These are phyloP conservation scores for Fomes fomentarius DNA, from an alignment of 1,284 basidiomycete genomes.

Conservation along the genomic window DNA sequence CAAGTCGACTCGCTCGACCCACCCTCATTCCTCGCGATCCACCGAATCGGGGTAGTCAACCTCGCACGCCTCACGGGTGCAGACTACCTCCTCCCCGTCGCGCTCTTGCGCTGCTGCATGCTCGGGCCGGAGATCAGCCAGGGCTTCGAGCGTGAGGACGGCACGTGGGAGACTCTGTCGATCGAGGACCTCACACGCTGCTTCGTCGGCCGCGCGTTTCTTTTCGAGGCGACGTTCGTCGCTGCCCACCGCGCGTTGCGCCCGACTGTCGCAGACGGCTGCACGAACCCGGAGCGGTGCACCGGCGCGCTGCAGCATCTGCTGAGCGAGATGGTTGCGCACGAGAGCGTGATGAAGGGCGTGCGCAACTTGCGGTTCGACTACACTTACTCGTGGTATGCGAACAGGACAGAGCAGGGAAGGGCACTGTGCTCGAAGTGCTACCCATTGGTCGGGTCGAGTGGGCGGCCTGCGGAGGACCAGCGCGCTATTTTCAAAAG, in stretches of 20 bases:
- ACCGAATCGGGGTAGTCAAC: slow-evolving; percentile 15
- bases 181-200: slow-evolving; percentile 7
- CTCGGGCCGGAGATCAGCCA: slow-evolving; percentile 5
- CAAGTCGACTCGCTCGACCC: no score
- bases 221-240: slow-evolving; percentile 5
- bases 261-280: not conserved
- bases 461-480: slow-evolving; percentile 5
- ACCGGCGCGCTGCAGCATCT: not conserved
- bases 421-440: slow-evolving; percentile 11
- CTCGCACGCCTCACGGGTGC: slow-evolving; percentile 14
- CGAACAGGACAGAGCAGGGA: slow-evolving; percentile 4
- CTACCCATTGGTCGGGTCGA: slow-evolving; percentile 5
- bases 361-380: slow-evolving; percentile 4
- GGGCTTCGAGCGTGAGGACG: slow-evolving; percentile 15
- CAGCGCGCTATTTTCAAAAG: slow-evolving; percentile 7
- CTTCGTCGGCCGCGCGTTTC: slow-evolving; percentile 4
- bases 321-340: slow-evolving; percentile 5
- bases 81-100: slow-evolving; percentile 11
- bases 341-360: slow-evolving; percentile 7
- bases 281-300: slow-evolving; percentile 1
- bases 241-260: slow-evolving; percentile 5
- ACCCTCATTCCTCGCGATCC: slow-evolving; percentile 5
- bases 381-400: slow-evolving; percentile 7
- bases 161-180: slow-evolving; percentile 7
- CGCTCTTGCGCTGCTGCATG: slow-evolving; percentile 17